Percentiles rank a stretch among this genome's conserved stretches.
These are phyloP conservation scores for Debaryomyces psychrophilus DNA, from an alignment of 1,139 yeast genomes.

Conservation along the genomic window DNA sequence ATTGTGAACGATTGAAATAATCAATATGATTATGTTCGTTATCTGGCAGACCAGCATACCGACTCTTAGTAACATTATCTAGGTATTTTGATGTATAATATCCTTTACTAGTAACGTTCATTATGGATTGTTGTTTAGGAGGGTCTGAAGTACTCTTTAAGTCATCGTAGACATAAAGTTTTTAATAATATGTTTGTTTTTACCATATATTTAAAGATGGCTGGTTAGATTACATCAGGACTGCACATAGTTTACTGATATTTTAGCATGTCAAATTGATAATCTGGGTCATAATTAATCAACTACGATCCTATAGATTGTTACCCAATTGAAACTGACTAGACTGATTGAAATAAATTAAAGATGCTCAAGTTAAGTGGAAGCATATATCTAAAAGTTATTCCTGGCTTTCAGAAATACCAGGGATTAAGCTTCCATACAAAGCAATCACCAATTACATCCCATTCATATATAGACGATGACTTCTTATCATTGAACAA, in stretches of 20 bases:
- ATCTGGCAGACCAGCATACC: slow-evolving; percentile 3
- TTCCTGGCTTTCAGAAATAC: slow-evolving; percentile 11
- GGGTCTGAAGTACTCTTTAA: not conserved
- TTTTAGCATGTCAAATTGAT: not conserved
- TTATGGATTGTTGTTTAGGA: slow-evolving; percentile 7
- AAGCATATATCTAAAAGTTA: not conserved
- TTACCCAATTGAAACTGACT: not conserved
- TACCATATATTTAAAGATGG: slow-evolving; percentile 4
- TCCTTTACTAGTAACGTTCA: slow-evolving; percentile 36
- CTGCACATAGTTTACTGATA: not conserved
- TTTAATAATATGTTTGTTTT: not conserved
- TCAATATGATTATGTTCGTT: not conserved
- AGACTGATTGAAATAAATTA: not conserved
- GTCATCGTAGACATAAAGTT: not conserved
- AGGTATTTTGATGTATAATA: slow-evolving; percentile 33
- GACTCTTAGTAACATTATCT: slow-evolving; percentile 14
- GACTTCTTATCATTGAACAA: slow-evolving; percentile 38
- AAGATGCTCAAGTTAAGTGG: not conserved
- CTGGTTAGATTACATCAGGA: slow-evolving; percentile 9
- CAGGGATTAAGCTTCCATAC: not conserved
- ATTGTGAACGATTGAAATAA: not conserved
- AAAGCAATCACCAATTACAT: slow-evolving; percentile 21
- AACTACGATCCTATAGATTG: not conserved
- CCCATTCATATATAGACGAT: slow-evolving; percentile 34
- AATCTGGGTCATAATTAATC: not conserved